Evolutionary conservation across 176 grass and related monocot genomes (phyloP), one percentile per base, ranked within the genome.

Genomic region (Tillandsia fasciculata): DNA sequence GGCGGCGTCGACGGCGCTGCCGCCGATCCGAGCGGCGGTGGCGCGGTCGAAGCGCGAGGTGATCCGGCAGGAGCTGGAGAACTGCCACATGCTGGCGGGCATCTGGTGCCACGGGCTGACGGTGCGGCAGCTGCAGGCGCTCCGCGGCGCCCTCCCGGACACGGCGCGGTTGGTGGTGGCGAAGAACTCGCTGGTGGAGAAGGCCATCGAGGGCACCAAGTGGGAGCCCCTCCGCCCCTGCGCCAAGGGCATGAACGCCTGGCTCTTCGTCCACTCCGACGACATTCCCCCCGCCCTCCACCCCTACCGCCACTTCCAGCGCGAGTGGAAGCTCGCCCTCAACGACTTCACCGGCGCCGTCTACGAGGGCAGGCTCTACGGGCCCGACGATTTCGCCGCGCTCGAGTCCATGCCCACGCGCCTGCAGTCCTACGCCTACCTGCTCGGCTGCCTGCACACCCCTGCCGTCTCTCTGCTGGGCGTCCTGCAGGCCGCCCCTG

Each of bases 181-280:
- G 26, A 97, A 97, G 73, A 97, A 97, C 84, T 84, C 83, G 12
- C 84, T 97, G 1, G 84, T 97, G 12, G 93, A 83, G 24, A 97
- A 97, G 83, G 93, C 93, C 76, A 90, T 97, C 67, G 89, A 87
- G 52, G 93, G 89, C 28, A 97, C 89, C 15, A 67, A 85, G 11
- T 97, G 86, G 73, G 93, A 92, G 72, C 76, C 86, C 54, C 86
- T 97, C 49, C 83, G 76, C 64, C 86, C 92, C 52, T 92, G 86
- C 83, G 85, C 87, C 85, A 96, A 81, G 78, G 93, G 93, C 26
- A 92, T 92, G 93, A 96, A 96, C 50, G 93, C 93, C 59, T 96
- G 87, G 81, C 93, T 96, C 68, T 96, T 96, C 52, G 89, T 96
- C 53, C 89, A 90, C 73, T 92, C 89, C 27, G 93, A 96, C 77